These are phyloP conservation scores for Gastroboletus turbinatus DNA, from an alignment of 1,284 basidiomycete species.

Conservation along the genomic window DNA sequence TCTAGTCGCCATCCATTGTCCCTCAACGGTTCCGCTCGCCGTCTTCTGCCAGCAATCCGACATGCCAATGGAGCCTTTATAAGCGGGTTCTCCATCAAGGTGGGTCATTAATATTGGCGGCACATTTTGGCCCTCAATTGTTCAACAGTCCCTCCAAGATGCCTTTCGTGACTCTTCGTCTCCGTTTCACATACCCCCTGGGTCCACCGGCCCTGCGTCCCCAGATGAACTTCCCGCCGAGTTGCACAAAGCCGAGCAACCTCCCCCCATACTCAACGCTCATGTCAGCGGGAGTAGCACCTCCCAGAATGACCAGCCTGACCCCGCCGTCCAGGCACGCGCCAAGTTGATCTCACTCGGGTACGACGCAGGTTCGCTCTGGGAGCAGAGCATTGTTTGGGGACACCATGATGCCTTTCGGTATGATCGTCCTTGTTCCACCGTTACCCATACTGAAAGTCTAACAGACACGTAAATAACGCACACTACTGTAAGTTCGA, in stretches of 20 bases:
- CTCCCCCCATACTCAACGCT: neutral
- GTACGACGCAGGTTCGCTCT: slow-evolving; percentile 61
- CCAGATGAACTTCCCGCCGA: slow-evolving; percentile 41
- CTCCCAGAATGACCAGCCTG: neutral
- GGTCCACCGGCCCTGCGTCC: slow-evolving; percentile 57
- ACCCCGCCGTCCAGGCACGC: slow-evolving; percentile 40
- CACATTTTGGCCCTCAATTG: neutral
- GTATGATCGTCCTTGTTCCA: slow-evolving; percentile 40
- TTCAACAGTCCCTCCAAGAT: slow-evolving; percentile 48
- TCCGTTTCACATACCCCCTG: slow-evolving; percentile 63
- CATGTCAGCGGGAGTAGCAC: neutral
- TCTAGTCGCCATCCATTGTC: neutral
- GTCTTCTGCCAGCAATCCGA: neutral
- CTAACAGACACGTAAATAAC: slow-evolving; percentile 71
- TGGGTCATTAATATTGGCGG: neutral
- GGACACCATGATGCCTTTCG: slow-evolving; percentile 76
- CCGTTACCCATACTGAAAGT: neutral
- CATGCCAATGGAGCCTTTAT: slow-evolving; percentile 4
- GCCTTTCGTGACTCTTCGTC: slow-evolving; percentile 66
- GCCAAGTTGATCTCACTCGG: slow-evolving; percentile 47
- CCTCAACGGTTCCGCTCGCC: neutral
- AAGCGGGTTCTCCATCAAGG: slow-evolving; percentile 33
- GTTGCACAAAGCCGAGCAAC: neutral
- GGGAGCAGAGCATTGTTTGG: slow-evolving; percentile 73
- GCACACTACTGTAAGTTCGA: slow-evolving; percentile 57